Percentiles rank a stretch among this genome's conserved stretches.
Conservation (phyloP, 345 rosid species). For the Syzygium grande region DNA sequence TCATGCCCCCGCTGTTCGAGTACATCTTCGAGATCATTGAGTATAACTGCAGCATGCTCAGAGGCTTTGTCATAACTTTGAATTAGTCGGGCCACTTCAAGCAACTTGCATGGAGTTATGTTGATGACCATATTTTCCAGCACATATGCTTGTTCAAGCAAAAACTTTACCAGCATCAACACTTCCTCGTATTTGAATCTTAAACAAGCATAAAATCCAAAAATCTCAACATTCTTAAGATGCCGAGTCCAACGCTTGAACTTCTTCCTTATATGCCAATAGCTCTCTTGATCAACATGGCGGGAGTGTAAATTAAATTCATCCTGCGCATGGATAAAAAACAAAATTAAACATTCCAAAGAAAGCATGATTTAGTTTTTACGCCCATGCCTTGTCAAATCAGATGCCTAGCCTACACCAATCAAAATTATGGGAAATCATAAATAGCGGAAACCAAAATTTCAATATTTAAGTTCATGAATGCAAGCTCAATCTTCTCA, state of each 20-base stretch:
- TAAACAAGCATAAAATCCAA: background rate
- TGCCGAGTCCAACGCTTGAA: background rate
- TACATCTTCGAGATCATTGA: background rate
- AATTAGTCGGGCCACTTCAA: background rate
- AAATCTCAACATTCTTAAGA: background rate
- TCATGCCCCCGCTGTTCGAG: background rate
- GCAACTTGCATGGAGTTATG: background rate
- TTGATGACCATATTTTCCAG: background rate
- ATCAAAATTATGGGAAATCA: background rate
- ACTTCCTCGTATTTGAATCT: background rate
- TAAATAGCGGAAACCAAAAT: background rate
- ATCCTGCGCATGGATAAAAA: background rate
- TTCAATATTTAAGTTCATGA: fast-evolving
- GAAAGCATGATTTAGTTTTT: background rate
- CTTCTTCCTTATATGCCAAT: background rate
- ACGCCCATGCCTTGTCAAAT: background rate
- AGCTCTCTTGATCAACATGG: background rate
- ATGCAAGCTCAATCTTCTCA: background rate
- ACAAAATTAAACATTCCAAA: background rate
- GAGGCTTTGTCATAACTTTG: background rate
- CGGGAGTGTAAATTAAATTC: background rate
- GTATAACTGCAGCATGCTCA: background rate
- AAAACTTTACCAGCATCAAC: background rate
- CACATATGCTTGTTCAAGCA: background rate
- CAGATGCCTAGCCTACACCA: background rate